These are phyloP conservation scores for Gastrolobium villosum DNA, from an alignment of 306 rosid genomes.

Conservation along the genomic window DNA sequence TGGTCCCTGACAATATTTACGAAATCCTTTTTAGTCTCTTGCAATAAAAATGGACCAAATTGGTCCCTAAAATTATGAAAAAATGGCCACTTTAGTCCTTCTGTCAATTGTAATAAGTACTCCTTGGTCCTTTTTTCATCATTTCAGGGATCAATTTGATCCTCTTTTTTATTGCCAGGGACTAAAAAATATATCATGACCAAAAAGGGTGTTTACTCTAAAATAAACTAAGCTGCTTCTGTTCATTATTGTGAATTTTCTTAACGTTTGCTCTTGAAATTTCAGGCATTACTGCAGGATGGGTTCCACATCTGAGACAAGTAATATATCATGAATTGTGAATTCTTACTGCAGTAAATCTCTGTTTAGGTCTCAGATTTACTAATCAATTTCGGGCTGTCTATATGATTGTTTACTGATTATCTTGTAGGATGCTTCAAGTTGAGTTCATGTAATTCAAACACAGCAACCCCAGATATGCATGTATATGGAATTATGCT, in stretches of 20 bases:
- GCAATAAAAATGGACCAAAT: too few relatives aligned
- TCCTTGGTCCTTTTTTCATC: too few relatives aligned
- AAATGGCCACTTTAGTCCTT: too few relatives aligned
- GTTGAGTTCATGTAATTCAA: slow-evolving; percentile 86
- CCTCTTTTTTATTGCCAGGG: too few relatives aligned
- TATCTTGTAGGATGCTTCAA: slow-evolving; percentile 84
- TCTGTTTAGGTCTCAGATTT: slow-evolving; percentile 8
- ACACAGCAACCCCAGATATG: slow-evolving; percentile 77
- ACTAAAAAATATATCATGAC: too few relatives aligned
- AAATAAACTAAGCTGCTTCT: slow-evolving; percentile 1
- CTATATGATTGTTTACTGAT: slow-evolving; percentile 53
- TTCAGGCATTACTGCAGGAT: slow-evolving; percentile 91
- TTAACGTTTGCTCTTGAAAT: slow-evolving; percentile 40
- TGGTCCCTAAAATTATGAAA: too few relatives aligned
- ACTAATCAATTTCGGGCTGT: slow-evolving; percentile 20
- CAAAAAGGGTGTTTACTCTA: too few relatives aligned
- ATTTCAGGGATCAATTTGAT: too few relatives aligned
- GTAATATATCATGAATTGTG: slow-evolving; percentile 59
- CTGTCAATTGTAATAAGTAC: too few relatives aligned
- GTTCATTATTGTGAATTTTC: slow-evolving; percentile 42
- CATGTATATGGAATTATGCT: slow-evolving; percentile 90
- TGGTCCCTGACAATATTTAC: too few relatives aligned
- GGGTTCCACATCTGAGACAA: slow-evolving; percentile 86
- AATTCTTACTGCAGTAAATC: slow-evolving; percentile 12
- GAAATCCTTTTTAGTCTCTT: too few relatives aligned